Evolutionary conservation across 2,329 filamentous ascomycete genomes (phyloP).

Genomic region (Stagonosporopsis cucurbitacearum): DNA sequence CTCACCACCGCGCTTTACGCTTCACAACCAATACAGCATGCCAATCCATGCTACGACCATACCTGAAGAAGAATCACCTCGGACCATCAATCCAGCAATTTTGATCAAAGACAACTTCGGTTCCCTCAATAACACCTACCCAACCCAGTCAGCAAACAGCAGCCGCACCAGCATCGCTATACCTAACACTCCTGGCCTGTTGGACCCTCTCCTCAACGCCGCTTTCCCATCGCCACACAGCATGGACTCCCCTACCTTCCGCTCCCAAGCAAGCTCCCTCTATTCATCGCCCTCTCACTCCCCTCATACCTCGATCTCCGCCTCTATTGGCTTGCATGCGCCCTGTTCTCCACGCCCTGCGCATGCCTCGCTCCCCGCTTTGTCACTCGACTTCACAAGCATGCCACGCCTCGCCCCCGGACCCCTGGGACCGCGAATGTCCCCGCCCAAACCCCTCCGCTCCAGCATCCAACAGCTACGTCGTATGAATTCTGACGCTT

Average conservation of each 20-base stretch:
- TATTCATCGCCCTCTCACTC: constrained; percentile 20
- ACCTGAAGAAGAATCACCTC: constrained; percentile 25
- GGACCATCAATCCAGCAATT: constrained; percentile 38
- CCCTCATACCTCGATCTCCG: constrained; percentile 8
- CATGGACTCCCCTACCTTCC: constrained; percentile 17
- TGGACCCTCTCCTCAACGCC: constrained; percentile 33
- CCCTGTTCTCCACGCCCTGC: constrained; percentile 34
- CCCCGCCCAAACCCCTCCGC: constrained; percentile 47
- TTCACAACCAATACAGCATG: constrained; percentile 24
- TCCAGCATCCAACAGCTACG: constrained; percentile 50
- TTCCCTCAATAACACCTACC: constrained; percentile 27
- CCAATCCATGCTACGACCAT: constrained; percentile 44
- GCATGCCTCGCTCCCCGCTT: constrained; percentile 28
- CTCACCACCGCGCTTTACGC: constrained; percentile 25
- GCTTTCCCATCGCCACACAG: constrained; percentile 22
- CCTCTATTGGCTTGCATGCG: constrained; percentile 6
- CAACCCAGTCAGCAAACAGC: constrained; percentile 12
- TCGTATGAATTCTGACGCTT: constrained; percentile 53
- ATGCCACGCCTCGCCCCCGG: constrained; percentile 32
- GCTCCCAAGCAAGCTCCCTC: constrained; percentile 25
- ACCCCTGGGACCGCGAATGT: constrained; percentile 39
- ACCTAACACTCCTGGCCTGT: constrained; percentile 20
- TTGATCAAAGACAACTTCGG: constrained; percentile 33
- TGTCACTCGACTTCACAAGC: constrained; percentile 30
- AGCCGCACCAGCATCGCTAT: constrained; percentile 23